Conservation (phyloP, 441 rosid genomes). For the Syzygium malaccense region DNA sequence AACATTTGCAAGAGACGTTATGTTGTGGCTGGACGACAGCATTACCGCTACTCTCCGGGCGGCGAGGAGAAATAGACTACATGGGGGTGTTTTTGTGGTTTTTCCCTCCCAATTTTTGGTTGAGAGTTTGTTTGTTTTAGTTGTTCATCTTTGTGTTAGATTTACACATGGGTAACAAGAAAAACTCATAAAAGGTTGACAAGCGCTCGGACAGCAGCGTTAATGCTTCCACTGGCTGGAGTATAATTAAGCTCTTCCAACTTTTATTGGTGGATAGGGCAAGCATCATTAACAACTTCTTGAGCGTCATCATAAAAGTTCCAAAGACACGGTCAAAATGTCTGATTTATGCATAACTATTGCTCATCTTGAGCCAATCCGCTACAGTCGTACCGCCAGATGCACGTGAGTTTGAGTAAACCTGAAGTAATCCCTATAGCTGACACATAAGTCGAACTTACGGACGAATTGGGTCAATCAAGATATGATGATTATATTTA, state of each 20-base stretch:
- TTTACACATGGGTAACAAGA: background rate
- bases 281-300: background rate
- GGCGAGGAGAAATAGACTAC: rapidly evolving
- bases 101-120: rapidly evolving
- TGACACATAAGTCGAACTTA: background rate
- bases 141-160: background rate
- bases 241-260: background rate
- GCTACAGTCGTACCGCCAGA: background rate
- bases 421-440: background rate
- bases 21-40: background rate
- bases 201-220: background rate
- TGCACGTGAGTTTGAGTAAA: background rate
- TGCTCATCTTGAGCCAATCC: background rate
- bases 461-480: rapidly evolving
- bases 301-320: background rate
- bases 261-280: background rate
- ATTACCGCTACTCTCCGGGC: too few species aligned
- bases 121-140: background rate
- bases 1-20: background rate
- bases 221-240: background rate
- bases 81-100: background rate
- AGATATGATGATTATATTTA: background rate
- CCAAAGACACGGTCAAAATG: background rate
- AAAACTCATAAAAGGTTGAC: background rate
- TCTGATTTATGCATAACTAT: background rate